Evolutionary conservation across 2,329 filamentous ascomycete species (phyloP).

Genomic region (Lachnellula cervina): DNA sequence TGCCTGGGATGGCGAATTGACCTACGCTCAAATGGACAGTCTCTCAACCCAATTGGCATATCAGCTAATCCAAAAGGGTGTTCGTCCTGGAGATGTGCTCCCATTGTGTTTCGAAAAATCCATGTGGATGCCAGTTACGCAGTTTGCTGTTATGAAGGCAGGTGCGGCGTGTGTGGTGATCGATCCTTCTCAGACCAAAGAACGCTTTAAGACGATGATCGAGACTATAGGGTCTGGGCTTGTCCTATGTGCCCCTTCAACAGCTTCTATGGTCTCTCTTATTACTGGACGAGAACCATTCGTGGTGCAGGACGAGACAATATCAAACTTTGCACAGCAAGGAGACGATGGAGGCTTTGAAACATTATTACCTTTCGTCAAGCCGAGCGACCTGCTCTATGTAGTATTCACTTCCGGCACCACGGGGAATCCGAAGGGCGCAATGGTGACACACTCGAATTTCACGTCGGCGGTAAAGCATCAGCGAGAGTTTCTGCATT

Average conservation of each 20-base stretch:
- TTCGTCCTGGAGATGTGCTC: conserved; percentile 12
- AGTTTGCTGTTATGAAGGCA: conserved; percentile 22
- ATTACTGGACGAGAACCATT: neutral
- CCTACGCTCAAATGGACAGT: conserved; percentile 18
- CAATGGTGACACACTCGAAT: conserved; percentile 11
- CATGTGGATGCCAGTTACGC: conserved; percentile 18
- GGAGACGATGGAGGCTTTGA: neutral
- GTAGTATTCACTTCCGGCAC: conserved; percentile 29
- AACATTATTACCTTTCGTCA: neutral
- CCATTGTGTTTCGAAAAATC: conserved; percentile 27
- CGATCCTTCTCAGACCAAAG: conserved; percentile 26
- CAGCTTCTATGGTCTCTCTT: neutral
- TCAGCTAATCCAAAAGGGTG: conserved; percentile 12
- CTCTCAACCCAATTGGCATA: conserved; percentile 14
- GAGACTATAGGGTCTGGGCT: neutral
- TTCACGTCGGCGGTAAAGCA: neutral
- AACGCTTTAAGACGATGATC: conserved; percentile 11
- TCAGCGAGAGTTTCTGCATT: neutral
- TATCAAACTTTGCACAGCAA: neutral
- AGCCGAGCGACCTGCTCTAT: neutral
- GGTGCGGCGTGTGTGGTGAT: conserved; percentile 26
- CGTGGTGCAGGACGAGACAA: neutral
- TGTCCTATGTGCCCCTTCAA: conserved; percentile 1
- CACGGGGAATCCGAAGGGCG: conserved; percentile 9
- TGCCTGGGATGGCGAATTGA: conserved; percentile 22